Evolutionary conservation across 73 alveolate genomes (phyloP).

Genomic region (Stentor roeselii): DNA sequence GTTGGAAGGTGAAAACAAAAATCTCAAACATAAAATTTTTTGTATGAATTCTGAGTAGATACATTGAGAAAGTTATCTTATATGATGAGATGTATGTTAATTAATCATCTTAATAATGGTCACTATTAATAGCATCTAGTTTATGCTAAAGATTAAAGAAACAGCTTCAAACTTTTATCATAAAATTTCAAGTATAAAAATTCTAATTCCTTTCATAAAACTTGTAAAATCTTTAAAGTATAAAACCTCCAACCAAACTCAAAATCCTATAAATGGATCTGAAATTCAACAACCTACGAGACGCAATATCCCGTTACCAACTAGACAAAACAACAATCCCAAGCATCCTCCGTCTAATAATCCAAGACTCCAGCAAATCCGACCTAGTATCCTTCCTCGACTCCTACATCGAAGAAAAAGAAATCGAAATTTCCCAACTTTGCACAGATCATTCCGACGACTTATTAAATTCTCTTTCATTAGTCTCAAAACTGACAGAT

Average conservation of each 20-base stretch:
- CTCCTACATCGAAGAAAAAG: not conserved
- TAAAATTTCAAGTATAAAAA: no score
- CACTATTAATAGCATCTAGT: no score
- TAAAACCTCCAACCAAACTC: not conserved
- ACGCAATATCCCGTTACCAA: not conserved
- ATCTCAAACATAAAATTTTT: no score
- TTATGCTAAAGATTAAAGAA: no score
- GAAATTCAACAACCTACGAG: not conserved
- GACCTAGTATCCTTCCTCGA: not conserved
- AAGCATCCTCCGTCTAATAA: constrained; percentile 1
- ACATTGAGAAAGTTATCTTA: no score
- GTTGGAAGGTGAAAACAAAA: not conserved
- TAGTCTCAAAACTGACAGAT: not conserved
- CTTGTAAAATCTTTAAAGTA: not conserved
- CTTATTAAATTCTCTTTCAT: not conserved
- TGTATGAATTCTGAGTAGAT: not conserved
- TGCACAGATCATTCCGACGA: constrained; percentile 9
- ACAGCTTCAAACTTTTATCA: no score
- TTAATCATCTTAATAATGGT: no score
- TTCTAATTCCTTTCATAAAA: not conserved
- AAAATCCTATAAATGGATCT: not conserved
- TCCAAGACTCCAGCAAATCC: not conserved
- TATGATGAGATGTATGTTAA: no score
- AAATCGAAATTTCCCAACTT: not conserved
- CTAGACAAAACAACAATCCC: constrained; percentile 22